Conservation (phyloP, 2,329 filamentous ascomycete genomes). For the Conoideocrella luteorostrata region DNA sequence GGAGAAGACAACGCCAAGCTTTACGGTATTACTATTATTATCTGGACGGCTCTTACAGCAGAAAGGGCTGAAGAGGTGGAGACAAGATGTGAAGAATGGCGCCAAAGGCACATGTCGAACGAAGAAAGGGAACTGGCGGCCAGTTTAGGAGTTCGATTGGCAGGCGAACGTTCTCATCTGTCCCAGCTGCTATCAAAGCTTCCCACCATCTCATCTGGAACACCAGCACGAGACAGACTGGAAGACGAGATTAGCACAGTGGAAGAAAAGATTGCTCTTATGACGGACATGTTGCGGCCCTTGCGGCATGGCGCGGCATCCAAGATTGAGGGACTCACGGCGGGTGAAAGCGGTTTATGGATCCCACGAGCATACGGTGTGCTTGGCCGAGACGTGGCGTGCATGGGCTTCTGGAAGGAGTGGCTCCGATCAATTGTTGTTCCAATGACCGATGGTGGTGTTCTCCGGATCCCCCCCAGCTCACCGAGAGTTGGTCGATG, state of each 20-base stretch:
- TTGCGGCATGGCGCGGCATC: slow-evolving; percentile 90
- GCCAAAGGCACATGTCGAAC: slow-evolving; percentile 79
- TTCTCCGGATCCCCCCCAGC: slow-evolving; percentile 77
- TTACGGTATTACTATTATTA: slow-evolving; percentile 83
- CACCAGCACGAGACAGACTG: slow-evolving; percentile 70
- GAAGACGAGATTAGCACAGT: slow-evolving; percentile 94
- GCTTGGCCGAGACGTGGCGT: slow-evolving; percentile 72
- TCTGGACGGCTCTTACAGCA: slow-evolving; percentile 84
- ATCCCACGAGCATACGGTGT: slow-evolving; percentile 90
- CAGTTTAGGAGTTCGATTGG: slow-evolving; percentile 82
- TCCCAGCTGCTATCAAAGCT: slow-evolving; percentile 82
- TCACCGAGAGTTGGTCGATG: slow-evolving; percentile 88
- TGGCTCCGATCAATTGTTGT: slow-evolving; percentile 93
- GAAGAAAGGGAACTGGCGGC: slow-evolving; percentile 88
- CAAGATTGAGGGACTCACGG: slow-evolving; percentile 93
- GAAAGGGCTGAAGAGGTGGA: slow-evolving; percentile 80
- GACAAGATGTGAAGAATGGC: slow-evolving; percentile 76
- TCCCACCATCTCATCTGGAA: slow-evolving; percentile 73
- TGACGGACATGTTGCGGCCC: slow-evolving; percentile 91
- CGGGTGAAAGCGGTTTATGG: slow-evolving; percentile 94
- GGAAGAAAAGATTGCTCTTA: slow-evolving; percentile 93
- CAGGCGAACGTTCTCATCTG: slow-evolving; percentile 79
- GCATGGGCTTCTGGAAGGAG: slow-evolving; percentile 96
- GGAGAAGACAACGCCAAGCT: slow-evolving; percentile 85
- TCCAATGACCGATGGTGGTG: slow-evolving; percentile 84